Conservation (phyloP, 1,284 basidiomycete genomes). For the Trichosporon coremiiforme region DNA sequence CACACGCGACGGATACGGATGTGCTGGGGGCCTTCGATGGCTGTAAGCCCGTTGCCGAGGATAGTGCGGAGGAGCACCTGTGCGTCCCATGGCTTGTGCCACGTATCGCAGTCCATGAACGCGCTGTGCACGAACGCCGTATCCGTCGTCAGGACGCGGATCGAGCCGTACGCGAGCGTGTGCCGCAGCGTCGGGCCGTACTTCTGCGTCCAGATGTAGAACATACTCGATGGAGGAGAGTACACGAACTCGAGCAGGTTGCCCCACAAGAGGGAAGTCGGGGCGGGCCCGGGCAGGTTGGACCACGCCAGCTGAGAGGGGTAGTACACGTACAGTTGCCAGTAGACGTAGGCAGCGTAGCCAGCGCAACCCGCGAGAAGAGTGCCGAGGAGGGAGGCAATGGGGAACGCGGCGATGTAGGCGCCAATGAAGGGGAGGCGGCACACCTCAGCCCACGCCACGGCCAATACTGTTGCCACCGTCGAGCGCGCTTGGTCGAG, state of each 20-base stretch:
- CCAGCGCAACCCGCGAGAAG: no score
- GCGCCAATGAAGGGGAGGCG: background rate
- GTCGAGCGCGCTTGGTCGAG: no score
- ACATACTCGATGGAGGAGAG: constrained; percentile 28
- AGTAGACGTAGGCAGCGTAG: background rate
- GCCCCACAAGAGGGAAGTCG: constrained; percentile 32
- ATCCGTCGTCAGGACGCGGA: constrained; percentile 64
- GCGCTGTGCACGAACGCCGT: constrained; percentile 65
- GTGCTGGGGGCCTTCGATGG: constrained; percentile 60
- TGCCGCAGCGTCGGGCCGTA: constrained; percentile 39
- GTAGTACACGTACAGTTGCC: background rate
- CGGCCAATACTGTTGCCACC: no score
- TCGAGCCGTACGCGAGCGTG: constrained; percentile 27
- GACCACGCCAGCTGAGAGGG: background rate
- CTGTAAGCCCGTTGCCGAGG: constrained; percentile 50
- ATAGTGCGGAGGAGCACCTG: constrained; percentile 60
- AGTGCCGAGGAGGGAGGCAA: background rate
- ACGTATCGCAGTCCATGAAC: constrained; percentile 64
- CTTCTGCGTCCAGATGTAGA: constrained; percentile 33
- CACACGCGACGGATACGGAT: constrained; percentile 60
- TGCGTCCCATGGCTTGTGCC: constrained; percentile 68
- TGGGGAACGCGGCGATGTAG: background rate
- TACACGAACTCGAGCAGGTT: constrained; percentile 29
- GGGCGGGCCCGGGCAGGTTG: constrained; percentile 33
- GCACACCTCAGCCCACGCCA: background rate